A percentile compares a stretch with the other conserved stretches of the same genome.
Conservation (phyloP, 116 monocot species). For the Cymodocea nodosa region DNA sequence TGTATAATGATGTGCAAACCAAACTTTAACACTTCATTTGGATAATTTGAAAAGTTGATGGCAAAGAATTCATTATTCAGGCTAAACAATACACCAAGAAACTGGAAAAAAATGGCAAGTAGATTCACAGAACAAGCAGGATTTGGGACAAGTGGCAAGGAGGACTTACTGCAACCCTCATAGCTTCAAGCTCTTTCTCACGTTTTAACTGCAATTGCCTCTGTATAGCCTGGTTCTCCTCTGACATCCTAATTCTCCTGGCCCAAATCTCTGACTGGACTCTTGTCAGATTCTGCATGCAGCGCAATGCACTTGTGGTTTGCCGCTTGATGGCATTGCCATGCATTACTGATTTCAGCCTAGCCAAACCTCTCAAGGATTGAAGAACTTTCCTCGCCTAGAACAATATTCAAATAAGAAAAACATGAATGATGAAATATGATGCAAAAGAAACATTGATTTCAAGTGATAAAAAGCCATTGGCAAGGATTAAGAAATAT, state of each 20-base stretch:
- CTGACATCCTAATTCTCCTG: constrained; percentile 68
- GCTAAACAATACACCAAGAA: no score
- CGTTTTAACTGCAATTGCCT: constrained; percentile 58
- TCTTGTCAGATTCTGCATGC: constrained; percentile 60
- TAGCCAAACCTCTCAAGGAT: constrained; percentile 56
- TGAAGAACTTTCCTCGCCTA: constrained; percentile 73
- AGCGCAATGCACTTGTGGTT: constrained; percentile 47
- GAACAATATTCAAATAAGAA: not conserved
- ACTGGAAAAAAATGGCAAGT: no score
- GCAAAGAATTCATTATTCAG: no score
- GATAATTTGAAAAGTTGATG: no score
- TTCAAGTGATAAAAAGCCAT: not conserved
- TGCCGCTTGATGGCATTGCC: constrained; percentile 59
- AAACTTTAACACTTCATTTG: no score
- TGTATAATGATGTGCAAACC: no score
- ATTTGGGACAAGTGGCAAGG: not conserved
- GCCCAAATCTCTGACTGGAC: constrained; percentile 68
- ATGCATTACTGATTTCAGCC: constrained; percentile 47
- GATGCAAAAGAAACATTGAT: not conserved
- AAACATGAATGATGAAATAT: not conserved
- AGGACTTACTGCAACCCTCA: constrained; percentile 21
- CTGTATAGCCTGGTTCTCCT: constrained; percentile 80
- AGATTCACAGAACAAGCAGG: not conserved
- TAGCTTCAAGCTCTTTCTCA: constrained; percentile 53
- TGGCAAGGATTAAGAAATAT: not conserved